phyloP scores from a whole-genome alignment of 139 green algal genomes.

The Edaphochlamys debaryana region DNA sequence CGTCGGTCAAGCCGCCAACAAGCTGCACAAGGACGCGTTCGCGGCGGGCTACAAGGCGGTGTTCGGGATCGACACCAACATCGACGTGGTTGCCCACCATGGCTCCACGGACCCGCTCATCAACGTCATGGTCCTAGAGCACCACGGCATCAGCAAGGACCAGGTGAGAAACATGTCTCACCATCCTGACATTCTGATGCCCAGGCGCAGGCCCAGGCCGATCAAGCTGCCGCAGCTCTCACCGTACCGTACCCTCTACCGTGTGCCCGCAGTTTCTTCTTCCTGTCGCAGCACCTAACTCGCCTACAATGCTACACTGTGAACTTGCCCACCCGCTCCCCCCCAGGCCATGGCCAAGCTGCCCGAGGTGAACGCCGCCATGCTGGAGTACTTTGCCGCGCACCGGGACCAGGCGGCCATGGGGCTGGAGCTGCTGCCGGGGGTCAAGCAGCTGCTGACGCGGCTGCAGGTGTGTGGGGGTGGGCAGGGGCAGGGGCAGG shows the following conservation, averaged over 20 bases:
- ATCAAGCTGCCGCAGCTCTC: no score
- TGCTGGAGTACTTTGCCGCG: constrained; percentile 57
- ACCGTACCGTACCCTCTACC: no score
- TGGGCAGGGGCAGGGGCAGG: no score
- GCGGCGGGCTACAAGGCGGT: constrained; percentile 56
- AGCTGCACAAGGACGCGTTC: constrained; percentile 73
- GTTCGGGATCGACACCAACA: constrained; percentile 53
- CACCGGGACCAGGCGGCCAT: constrained; percentile 34
- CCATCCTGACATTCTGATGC: neutral
- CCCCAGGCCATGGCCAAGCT: constrained; percentile 59
- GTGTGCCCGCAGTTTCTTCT: no score
- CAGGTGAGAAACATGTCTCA: constrained; percentile 47
- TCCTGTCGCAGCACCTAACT: no score
- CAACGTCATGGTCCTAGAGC: constrained; percentile 63
- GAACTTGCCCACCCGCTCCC: no score
- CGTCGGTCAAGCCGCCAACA: constrained; percentile 60
- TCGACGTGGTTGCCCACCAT: constrained; percentile 48
- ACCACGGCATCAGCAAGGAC: constrained; percentile 63
- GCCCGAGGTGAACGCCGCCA: constrained; percentile 53
- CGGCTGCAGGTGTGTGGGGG: constrained; percentile 55
- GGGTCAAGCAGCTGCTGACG: constrained; percentile 55
- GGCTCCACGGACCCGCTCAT: constrained; percentile 68
- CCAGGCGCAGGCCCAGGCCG: no score
- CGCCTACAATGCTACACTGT: no score
- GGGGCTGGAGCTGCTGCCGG: constrained; percentile 62